Evolutionary conservation across 2,329 filamentous ascomycete genomes (phyloP), one percentile per base, ranked within the genome.

Genomic region (Plectosphaerella cucumerina): DNA sequence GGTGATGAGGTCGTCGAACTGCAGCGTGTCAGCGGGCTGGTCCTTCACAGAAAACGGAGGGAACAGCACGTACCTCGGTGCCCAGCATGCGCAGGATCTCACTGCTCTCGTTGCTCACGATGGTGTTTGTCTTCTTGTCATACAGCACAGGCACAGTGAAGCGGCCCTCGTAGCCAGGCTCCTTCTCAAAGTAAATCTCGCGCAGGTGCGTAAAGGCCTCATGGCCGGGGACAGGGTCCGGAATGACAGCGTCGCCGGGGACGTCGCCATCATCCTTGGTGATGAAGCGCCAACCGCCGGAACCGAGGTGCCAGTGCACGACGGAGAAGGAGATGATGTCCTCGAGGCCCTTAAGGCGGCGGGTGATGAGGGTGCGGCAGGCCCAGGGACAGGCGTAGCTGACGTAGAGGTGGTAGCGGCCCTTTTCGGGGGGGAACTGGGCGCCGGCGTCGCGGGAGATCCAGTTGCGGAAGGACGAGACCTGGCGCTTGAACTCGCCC

Each of bases 381-480:
- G 93, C 92, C 92, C 92, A 97, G 4, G 92, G 92, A 70, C 92
- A 97, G 6, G 92, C 92, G 70, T 96, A 96, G 62, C 87, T 93
- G 59, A 96, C 87, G 66, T 93, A 99, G 60, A 99, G 83, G 71
- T 99, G 94, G 68, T 99, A 99, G 50, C 94, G 81, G 49, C 81
- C 90, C 71, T 89, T 90, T 72, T 97, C 93, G 1, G 90, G 81
- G 5, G 90, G 88, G 60, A 91, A 97, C 67, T 85, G 72, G 5
- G 89, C 86, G 41, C 81, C 85, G 1, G 82, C 70, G 59, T 89
- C 82, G 56, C 78, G 81, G 31, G 87, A 90, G 68, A 96, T 88
- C 69, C 76, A 89, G 68, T 87, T 82, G 53, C 94, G 85, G 72
- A 97, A 97, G 50, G 84, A 80, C 54, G 89, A 94, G 56, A 80